Base-by-base conservation (phyloP, 148 eudicot genomes). In the Persicaria tinctoria region DNA sequence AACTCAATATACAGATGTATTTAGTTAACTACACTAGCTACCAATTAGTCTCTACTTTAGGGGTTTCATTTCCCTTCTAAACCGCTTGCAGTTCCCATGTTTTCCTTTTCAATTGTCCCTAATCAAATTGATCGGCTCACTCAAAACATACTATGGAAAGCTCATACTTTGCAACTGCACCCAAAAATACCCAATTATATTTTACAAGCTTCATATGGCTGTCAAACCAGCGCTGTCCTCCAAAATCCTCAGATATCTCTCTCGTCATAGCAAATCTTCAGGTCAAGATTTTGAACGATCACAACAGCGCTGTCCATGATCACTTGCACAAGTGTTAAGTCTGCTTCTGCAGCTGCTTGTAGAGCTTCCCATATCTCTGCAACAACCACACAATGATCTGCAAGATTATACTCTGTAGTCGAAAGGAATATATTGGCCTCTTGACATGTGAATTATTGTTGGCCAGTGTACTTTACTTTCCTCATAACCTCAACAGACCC, bases 311-410 rank as follows among this genome's bases (percentile, higher is more conserved):
- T 86, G 49, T 90, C 97, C 66, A 92, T 75, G 45, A 92, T 88
- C 50, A 87, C 81, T 79, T 88, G 90, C 68, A 94, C 91, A 76
- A 89, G 87, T 27, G 73, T 68, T 62, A 89, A 46, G 32, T 92
- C 95, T 57, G 92, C 84, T 73, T 85, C 91, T 7, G 84, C 82
- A 73, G 97, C 97, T 75, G 86, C 92, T 77, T 78, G 86, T n/a
- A 89, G 94, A 64, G 97, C 97, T 79, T 92, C 92, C 97, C 97
- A 90, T 48, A 92, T 92, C 80, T 92, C 97, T 92, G 89, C 73
- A 46, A 46, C 8, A 41, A 9, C 14, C 38, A 32, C 38, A 32
- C 38, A 32, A 32, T 32, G 1, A 32, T 32, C 38, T 32, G 38
- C 38, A 32, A 32, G 38, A 32, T 32, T 20, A 20, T 20, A 20